Conservation (phyloP, 2,329 filamentous ascomycete species). For the Pestalotiopsis sp. region DNA sequence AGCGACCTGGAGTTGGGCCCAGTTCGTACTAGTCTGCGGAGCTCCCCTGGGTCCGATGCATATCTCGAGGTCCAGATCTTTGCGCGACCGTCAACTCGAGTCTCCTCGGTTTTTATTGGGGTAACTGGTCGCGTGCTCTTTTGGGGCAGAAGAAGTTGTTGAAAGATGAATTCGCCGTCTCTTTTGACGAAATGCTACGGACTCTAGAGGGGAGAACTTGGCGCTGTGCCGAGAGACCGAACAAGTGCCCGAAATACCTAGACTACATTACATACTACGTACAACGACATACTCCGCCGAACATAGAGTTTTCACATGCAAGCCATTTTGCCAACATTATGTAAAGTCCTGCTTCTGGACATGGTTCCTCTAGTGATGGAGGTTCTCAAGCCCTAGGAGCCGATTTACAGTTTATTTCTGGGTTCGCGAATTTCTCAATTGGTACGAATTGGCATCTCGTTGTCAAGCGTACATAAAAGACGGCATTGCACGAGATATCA, state of each 20-base stretch:
- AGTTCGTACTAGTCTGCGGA: constrained; percentile 3
- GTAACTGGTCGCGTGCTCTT: constrained; percentile 7
- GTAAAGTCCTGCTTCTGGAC: background rate
- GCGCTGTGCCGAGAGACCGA: background rate
- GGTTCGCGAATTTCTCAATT: no score
- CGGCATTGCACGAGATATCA: no score
- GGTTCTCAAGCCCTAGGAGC: background rate
- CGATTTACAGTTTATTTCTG: no score
- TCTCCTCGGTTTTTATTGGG: background rate
- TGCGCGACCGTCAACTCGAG: background rate
- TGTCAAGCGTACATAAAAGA: no score
- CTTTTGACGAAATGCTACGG: background rate
- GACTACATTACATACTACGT: background rate
- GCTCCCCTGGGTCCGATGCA: constrained; percentile 1
- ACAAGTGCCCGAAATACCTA: background rate
- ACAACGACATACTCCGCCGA: background rate
- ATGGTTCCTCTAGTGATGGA: background rate
- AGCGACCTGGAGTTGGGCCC: background rate
- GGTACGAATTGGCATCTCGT: no score
- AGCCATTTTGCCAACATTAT: background rate
- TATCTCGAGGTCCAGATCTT: background rate
- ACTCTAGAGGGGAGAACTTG: background rate
- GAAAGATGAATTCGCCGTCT: background rate
- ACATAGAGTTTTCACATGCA: background rate
- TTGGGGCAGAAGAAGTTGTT: background rate